phyloP scores from a whole-genome alignment of 2,329 filamentous ascomycete genomes.

The Hypoxylon sp. region DNA sequence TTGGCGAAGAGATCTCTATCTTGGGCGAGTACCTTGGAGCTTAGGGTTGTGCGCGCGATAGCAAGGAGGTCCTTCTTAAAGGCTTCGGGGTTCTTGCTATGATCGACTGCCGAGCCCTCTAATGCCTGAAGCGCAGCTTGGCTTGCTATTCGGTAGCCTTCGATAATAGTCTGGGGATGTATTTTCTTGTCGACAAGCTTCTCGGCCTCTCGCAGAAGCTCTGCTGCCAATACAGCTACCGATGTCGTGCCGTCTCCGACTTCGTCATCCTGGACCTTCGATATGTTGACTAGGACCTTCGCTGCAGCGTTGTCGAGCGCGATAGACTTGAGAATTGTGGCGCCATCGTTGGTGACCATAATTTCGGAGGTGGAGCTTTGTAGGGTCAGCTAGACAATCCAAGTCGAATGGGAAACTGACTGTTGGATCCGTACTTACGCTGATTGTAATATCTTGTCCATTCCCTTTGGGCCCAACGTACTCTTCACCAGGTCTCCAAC shows the following conservation, averaged over 20 bases:
- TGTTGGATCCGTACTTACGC: slow-evolving; percentile 73
- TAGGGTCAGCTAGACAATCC: slow-evolving; percentile 44
- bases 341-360: slow-evolving; percentile 98
- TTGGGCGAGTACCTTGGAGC: slow-evolving; percentile 96
- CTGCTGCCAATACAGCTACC: slow-evolving; percentile 94
- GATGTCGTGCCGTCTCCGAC: slow-evolving; percentile 98
- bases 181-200: slow-evolving; percentile 98
- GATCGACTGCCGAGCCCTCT: slow-evolving; percentile 87
- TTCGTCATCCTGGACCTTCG: slow-evolving; percentile 99
- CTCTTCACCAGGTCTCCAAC: slow-evolving; percentile 98
- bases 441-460: slow-evolving; percentile 98
- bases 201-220: slow-evolving; percentile 95
- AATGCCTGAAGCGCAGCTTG: slow-evolving; percentile 87
- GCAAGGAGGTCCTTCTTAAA: slow-evolving; percentile 92
- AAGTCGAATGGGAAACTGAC: neutral
- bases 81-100: slow-evolving; percentile 84
- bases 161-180: slow-evolving; percentile 99
- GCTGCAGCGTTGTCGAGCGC: slow-evolving; percentile 98
- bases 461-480: slow-evolving; percentile 96
- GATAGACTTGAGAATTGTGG: slow-evolving; percentile 98
- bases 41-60: slow-evolving; percentile 95
- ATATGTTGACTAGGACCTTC: slow-evolving; percentile 99
- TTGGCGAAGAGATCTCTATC: slow-evolving; percentile 92
- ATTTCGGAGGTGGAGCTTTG: slow-evolving; percentile 92
- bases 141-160: slow-evolving; percentile 98